Percentiles rank a stretch among this genome's conserved stretches.
These are phyloP conservation scores for Podila epicladia DNA, from an alignment of 192 early-diverging fungal genomes.

Conservation along the genomic window DNA sequence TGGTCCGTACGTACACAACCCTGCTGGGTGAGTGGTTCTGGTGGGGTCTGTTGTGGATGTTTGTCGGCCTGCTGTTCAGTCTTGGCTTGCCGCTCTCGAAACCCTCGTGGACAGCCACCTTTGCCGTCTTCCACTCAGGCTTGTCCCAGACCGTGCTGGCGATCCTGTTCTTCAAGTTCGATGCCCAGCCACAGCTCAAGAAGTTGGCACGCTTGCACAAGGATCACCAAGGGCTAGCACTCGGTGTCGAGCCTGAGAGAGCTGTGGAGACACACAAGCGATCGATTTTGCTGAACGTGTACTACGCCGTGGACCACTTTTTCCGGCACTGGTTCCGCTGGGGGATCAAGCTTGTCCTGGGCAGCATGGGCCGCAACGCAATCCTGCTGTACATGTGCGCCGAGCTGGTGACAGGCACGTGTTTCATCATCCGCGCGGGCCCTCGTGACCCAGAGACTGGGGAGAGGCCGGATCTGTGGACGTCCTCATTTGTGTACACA, in stretches of 20 bases:
- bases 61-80: constrained; percentile 37
- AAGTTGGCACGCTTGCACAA: constrained; percentile 13
- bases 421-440: constrained; percentile 33
- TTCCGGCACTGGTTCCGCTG: constrained; percentile 42
- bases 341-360: constrained; percentile 19
- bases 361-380: constrained; percentile 60
- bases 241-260: background rate
- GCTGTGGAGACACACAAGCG: constrained; percentile 10
- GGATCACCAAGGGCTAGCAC: constrained; percentile 14
- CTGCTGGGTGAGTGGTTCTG: constrained; percentile 41
- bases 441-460: constrained; percentile 23
- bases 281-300: constrained; percentile 17
- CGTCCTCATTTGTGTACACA: constrained; percentile 16
- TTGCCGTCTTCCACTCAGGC: constrained; percentile 49
- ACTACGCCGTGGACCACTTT: constrained; percentile 28
- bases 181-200: constrained; percentile 45
- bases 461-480: constrained; percentile 8
- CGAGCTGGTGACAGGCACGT: constrained; percentile 45
- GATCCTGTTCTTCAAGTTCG: constrained; percentile 52
- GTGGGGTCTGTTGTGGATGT: constrained; percentile 40
- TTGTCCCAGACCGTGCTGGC: constrained; percentile 49
- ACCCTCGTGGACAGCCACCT: constrained; percentile 66
- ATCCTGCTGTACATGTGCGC: constrained; percentile 58
- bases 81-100: constrained; percentile 61
- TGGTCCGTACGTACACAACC: constrained; percentile 19